phyloP scores from a whole-genome alignment of 129 eudicot genomes.

The Dittrichia graveolens region DNA sequence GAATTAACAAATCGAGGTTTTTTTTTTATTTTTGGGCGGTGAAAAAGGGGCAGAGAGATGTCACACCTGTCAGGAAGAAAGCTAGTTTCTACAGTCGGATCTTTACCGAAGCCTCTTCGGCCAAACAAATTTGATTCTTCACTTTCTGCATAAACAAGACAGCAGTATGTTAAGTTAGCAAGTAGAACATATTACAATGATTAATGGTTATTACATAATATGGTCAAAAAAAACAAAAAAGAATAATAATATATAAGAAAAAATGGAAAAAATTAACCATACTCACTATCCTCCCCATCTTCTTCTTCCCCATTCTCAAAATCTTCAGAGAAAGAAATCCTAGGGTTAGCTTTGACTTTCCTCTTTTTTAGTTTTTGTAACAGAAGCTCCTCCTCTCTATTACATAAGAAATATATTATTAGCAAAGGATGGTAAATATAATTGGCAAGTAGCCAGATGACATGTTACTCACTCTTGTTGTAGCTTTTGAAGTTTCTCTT shows the following conservation, averaged over 20 bases:
- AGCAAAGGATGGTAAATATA: background rate
- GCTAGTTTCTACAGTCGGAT: constrained; percentile 95
- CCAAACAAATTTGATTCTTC: constrained; percentile 50
- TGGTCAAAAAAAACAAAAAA: background rate
- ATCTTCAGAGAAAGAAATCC: constrained; percentile 83
- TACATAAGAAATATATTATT: constrained; percentile 13
- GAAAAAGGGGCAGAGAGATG: constrained; percentile 29
- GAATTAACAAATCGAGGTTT: background rate
- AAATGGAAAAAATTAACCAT: background rate
- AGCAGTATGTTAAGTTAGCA: background rate
- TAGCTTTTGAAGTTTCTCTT: constrained; percentile 91
- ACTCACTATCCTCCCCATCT: constrained; percentile 66
- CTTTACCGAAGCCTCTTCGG: constrained; percentile 76
- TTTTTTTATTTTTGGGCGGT: background rate
- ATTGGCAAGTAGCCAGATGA: background rate
- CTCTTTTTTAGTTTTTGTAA: constrained; percentile 81
- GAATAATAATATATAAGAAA: background rate
- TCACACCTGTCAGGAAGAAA: constrained; percentile 92
- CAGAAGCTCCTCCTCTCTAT: constrained; percentile 91
- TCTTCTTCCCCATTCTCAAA: constrained; percentile 72
- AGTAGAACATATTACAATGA: background rate
- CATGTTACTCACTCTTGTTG: constrained; percentile 86
- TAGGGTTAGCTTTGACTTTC: constrained; percentile 72
- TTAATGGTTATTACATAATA: background rate
- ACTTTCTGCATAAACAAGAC: constrained; percentile 43